Evolutionary conservation across 495 filamentous ascomycete genomes (phyloP), one percentile per base, ranked within the genome.

Genomic region (Filosporella fistucella): DNA sequence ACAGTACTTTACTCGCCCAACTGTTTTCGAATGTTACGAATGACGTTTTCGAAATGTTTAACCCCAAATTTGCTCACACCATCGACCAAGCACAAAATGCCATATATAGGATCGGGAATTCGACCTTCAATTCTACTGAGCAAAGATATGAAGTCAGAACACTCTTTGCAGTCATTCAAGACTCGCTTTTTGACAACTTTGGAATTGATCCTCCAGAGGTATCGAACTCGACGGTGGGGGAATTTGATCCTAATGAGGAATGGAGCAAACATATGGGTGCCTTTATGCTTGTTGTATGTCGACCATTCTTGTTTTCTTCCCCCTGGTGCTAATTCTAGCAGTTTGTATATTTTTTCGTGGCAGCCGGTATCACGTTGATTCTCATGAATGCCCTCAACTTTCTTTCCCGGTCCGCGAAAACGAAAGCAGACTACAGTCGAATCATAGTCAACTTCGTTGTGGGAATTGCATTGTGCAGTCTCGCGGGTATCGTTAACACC

Each of bases 321-420:
- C n/a, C 33, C 33, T 35, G n/a, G 13, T 35, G 13, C n/a, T 41
- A 20, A 11, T 20, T 34, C 3, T 42, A 13, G 13, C 10, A 66
- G 63, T 69, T 70, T 47, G 53, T 58, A 1, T 74, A 72, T 45
- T 64, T 69, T 21, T 74, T 69, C 47, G 48, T 70, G 20, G 55
- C 66, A n/a, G 68, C 68, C 18, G 73, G 73, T 10, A 23, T 66
- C 21, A 63, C 66, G 2, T 51, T 77, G 4, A 61, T 73, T 16
- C 35, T 72, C 4, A 59, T 69, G 28, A 66, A 61, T 28, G 35
- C 66, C 12, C 65, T 74, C 30, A 60, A 61, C 39, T 45, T 69
- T 44, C 48, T 73, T 34, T 62, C 59, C 0, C 57, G 61, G 21
- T 51, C 56, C 16, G 36, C 32, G 16, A 43, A 63, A 21, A 67